Evolutionary conservation across 1,284 basidiomycete genomes (phyloP).

Genomic region (Lentinula novae-zelandiae): DNA sequence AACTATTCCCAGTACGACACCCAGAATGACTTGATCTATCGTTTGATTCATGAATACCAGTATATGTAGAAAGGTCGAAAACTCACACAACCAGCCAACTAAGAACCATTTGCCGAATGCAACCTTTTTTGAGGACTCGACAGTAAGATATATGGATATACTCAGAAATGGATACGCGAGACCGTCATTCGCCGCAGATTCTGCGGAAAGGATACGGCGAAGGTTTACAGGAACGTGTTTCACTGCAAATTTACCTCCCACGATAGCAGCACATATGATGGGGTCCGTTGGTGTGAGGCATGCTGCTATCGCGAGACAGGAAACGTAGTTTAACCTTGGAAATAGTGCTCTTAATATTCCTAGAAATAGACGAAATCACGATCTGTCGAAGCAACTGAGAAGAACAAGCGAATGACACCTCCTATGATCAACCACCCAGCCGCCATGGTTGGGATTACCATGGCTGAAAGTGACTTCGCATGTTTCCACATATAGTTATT

Average conservation of each 20-base stretch:
- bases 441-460: constrained; percentile 79
- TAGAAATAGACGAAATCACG: constrained; percentile 18
- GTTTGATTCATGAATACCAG: not conserved
- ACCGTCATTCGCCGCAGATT: constrained; percentile 73
- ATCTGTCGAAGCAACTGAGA: not conserved
- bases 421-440: constrained; percentile 72
- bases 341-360: constrained; percentile 66
- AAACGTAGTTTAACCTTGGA: constrained; percentile 64
- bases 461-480: constrained; percentile 48
- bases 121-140: constrained; percentile 60
- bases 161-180: constrained; percentile 91
- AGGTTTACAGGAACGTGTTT: constrained; percentile 85
- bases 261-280: constrained; percentile 63
- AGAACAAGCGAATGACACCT: constrained; percentile 23
- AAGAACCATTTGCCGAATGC: constrained; percentile 81
- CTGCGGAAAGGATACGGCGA: constrained; percentile 83
- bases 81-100: constrained; percentile 74
- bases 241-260: constrained; percentile 87
- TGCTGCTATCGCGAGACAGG: constrained; percentile 83
- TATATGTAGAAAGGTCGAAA: not conserved
- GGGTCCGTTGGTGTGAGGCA: constrained; percentile 95
- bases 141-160: constrained; percentile 82
- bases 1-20: constrained; percentile 70
- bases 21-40: constrained; percentile 84
- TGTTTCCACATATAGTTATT: constrained; percentile 58